Evolutionary conservation across 768 basidiomycete species (phyloP), one percentile per base, ranked within the genome.

Genomic region (Psilocybe sp.): DNA sequence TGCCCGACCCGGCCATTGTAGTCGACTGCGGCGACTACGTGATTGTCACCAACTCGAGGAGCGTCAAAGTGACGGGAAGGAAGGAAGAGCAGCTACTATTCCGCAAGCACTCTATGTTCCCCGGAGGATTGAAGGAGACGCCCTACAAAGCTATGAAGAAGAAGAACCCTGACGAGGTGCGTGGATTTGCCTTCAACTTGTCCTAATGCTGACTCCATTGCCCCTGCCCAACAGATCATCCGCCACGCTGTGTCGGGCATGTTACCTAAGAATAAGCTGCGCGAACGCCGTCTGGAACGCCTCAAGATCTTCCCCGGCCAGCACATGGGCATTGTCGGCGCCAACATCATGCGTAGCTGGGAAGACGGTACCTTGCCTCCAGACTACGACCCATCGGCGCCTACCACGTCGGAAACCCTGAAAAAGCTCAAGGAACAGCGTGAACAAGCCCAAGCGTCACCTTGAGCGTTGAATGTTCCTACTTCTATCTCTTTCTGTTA

Each of bases 21-120:
- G 96, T 89, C 56, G 97, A 99, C 69, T 94, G 92, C 48, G 97
- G 97, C 8, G 97, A 99, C 82, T 98, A 98, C 63, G 92, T 98
- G 28, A 82, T 98, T 18, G 94, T 99, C 6, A 96, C 93, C 28
- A 92, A 98, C 64, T 88, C 92, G 2, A 74, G 81, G 48, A 79
- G 85, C 7, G 77, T 98, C 56, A 82, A 84, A 61, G 88, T 97
- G 35, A 91, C 95, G 1, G 97, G 97, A 36, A 81, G 81, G 63
- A 99, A 98, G 71, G 80, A 81, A 4, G 80, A 91, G 55, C 92
- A 98, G 62, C 76, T 93, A 57, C 63, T 95, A 14, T 99, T 92
- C 73, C 74, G 89, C 39, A 88, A 91, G 61, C 93, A 98, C 64
- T 79, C 94, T 0, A 92, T 92, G 82, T 98, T 78, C 62, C 89